Base-by-base conservation (phyloP, 768 basidiomycete genomes). In the Lentinula guzmanii region DNA sequence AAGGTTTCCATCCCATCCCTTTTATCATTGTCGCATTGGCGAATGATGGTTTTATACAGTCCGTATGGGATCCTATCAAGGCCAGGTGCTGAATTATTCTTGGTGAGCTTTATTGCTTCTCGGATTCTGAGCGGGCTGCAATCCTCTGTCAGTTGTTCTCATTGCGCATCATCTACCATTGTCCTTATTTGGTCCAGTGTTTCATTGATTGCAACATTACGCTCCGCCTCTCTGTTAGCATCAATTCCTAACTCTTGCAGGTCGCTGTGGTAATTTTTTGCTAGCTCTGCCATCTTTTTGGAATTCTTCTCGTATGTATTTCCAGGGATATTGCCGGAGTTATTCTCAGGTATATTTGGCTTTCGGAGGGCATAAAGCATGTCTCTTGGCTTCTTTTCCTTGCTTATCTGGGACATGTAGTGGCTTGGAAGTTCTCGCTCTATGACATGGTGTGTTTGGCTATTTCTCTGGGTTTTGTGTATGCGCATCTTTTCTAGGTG, bases 271-370 rank as follows among this genome's bases (percentile, higher is more conserved):
- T 74, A 68, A 11, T 68, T 31, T 16, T 53, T 59, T 0, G 74
- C 71, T 0, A 76, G 57, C 0, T 75, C 60, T 0, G 74, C 72
- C 76, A 78, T 78, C 9, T 70, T 58, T 0, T 58, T 6, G 0
- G 74, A 71, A 0, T 58, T 52, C 1, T 64, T 71, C 52, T 66
- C 65, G 28, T 68, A 71, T 43, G n/a, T n/a, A n/a, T n/a, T n/a
- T n/a, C n/a, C n/a, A n/a, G n/a, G n/a, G n/a, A n/a, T n/a, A n/a
- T n/a, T n/a, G n/a, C n/a, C n/a, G n/a, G n/a, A n/a, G n/a, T n/a
- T n/a, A n/a, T n/a, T n/a, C n/a, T n/a, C n/a, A n/a, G n/a, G n/a
- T 33, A 16, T 15, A 1, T 5, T 7, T 7, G 48, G 31, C 21
- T 54, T 54, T 10, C 6, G 2, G 33, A 54, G 31, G 6, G 52